These are phyloP conservation scores for Pyricularia sp. DNA, from an alignment of 2,329 filamentous ascomycete genomes.

Conservation along the genomic window DNA sequence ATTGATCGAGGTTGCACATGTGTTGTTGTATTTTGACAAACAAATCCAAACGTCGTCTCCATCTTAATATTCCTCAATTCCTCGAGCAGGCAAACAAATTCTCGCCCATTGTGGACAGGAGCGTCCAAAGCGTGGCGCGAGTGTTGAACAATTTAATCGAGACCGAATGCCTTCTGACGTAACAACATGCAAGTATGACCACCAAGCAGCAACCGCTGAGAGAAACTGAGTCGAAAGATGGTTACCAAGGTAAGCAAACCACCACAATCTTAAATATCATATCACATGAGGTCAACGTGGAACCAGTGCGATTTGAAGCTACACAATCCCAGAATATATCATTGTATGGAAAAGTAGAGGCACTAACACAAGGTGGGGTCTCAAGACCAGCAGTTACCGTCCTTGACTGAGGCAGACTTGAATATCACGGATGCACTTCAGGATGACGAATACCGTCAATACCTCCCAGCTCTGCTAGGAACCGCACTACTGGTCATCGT, in stretches of 20 bases:
- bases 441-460: not conserved
- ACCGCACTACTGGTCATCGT: not conserved
- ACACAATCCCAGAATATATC: not conserved
- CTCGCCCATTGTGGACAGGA: too few species aligned
- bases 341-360: not conserved
- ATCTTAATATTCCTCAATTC: too few species aligned
- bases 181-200: not conserved
- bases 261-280: not conserved
- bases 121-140: too few species aligned
- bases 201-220: not conserved
- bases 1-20: too few species aligned
- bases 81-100: too few species aligned
- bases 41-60: too few species aligned
- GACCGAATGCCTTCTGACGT: not conserved
- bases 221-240: not conserved
- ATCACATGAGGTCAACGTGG: not conserved
- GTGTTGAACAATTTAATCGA: not conserved
- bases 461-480: not conserved
- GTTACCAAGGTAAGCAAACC: not conserved
- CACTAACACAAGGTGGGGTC: not conserved
- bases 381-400: not conserved
- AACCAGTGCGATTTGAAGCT: too few species aligned
- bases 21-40: too few species aligned
- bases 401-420: slow-evolving; percentile 1
- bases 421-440: slow-evolving; percentile 5